Evolutionary conservation across 768 basidiomycete genomes (phyloP), one percentile per base, ranked within the genome.

Genomic region (Clitopilus hobsonii): DNA sequence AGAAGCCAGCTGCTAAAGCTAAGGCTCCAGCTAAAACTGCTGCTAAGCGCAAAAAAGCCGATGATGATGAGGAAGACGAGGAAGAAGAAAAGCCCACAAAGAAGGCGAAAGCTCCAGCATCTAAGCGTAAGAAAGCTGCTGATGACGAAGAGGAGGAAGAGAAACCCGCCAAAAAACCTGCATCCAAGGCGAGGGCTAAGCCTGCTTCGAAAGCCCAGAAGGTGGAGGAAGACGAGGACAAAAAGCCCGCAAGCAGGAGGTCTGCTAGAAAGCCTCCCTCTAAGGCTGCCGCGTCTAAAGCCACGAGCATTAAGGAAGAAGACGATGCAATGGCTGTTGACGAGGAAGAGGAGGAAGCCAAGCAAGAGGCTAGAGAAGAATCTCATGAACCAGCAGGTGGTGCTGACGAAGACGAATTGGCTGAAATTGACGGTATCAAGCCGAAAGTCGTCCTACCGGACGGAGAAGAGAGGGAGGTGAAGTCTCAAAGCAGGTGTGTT

Each of bases 371-470:
- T 18, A 20, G n/a, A 45, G 14, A 11, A 5, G 18, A 10, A 2
- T 18, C 41, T 23, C 16, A 11, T 23, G 18, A 45, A 11, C 18
- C 41, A 6, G 22, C 11, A 11, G 41, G 22, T 23, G 41, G n/a
- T 3, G 18, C 22, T 5, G 41, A 20, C 8, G 41, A 63, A 56
- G 80, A 81, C 60, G 80, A 77, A 60, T 74, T 82, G 20, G 73
- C 71, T 48, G 74, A 75, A 62, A 82, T 83, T 51, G 71, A 77
- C 57, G 81, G 81, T 16, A 64, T 80, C 52, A 77, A 76, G 61
- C 82, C 81, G 27, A 77, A 76, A 25, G 72, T 78, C 8, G 52
- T 69, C 51, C 61, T 83, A 2, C 62, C 58, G 24, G 81, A 82
- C 53, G 81, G 81, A 6, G 76, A 79, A 38, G 76, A 79, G 55